Evolutionary conservation across 495 filamentous ascomycete species (phyloP).

Genomic region (Penicillium waksmanii): DNA sequence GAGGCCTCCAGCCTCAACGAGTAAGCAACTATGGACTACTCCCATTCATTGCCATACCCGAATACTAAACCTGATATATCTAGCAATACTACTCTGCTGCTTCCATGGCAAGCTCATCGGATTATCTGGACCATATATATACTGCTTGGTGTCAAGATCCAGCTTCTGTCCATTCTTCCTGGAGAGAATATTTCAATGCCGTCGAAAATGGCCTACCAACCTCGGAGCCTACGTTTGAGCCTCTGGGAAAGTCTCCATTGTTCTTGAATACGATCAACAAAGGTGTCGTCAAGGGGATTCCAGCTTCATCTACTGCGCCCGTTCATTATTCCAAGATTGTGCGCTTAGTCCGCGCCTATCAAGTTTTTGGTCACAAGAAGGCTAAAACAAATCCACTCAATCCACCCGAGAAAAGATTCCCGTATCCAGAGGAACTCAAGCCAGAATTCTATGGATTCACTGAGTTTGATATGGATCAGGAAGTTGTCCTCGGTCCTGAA

Average conservation of each 20-base stretch:
- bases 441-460: constrained; percentile 92
- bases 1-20: background rate
- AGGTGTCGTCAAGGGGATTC: constrained; percentile 92
- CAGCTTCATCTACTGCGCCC: constrained; percentile 90
- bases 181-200: constrained; percentile 99
- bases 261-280: constrained; percentile 69
- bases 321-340: constrained; percentile 98
- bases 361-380: constrained; percentile 97
- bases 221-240: background rate
- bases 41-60: background rate
- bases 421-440: constrained; percentile 86
- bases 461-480: constrained; percentile 91
- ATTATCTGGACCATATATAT: constrained; percentile 99
- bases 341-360: constrained; percentile 92
- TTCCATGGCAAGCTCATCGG: constrained; percentile 82
- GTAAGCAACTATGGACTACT: background rate
- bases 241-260: background rate
- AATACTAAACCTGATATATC: background rate
- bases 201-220: constrained; percentile 86
- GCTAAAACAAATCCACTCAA: constrained; percentile 95
- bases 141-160: constrained; percentile 94
- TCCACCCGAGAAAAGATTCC: constrained; percentile 81
- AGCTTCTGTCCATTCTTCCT: constrained; percentile 91
- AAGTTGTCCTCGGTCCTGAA: constrained; percentile 90
- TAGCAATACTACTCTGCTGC: constrained; percentile 55